A percentile compares a stretch with the other conserved stretches of the same genome.
Evolutionary conservation across 805 yeast genomes (phyloP).

Genomic region (Trichomonascus vanleenenianus): DNA sequence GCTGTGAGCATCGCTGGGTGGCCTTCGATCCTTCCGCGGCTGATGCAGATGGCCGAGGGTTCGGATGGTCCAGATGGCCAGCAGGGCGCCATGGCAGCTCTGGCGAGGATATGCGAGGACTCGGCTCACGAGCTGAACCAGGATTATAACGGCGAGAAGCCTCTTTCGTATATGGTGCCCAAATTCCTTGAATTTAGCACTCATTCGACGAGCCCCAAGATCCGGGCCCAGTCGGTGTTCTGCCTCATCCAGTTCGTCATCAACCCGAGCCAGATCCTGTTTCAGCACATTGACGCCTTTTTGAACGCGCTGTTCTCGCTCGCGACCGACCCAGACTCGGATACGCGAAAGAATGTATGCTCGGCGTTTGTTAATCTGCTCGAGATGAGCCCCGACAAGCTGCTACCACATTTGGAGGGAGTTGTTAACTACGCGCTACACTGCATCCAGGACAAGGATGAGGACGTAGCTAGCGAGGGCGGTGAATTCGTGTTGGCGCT

Average conservation of each 20-base stretch:
- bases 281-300: constrained; percentile 57
- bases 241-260: constrained; percentile 74
- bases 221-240: constrained; percentile 55
- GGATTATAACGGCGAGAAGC: constrained; percentile 57
- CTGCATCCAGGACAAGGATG: constrained; percentile 58
- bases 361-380: constrained; percentile 62
- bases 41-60: constrained; percentile 52
- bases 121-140: constrained; percentile 56
- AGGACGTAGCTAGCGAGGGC: constrained; percentile 80
- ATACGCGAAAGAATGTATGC: constrained; percentile 69
- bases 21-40: constrained; percentile 66
- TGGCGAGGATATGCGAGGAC: constrained; percentile 88
- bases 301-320: constrained; percentile 57
- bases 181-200: constrained; percentile 47
- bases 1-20: constrained; percentile 58
- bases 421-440: constrained; percentile 78
- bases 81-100: constrained; percentile 75
- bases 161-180: constrained; percentile 60
- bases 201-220: constrained; percentile 33
- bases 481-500: constrained; percentile 82
- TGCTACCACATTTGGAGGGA: constrained; percentile 77
- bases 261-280: constrained; percentile 56
- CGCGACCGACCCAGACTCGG: constrained; percentile 53
- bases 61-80: constrained; percentile 41
- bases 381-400: constrained; percentile 72